A percentile compares a stretch with the other conserved stretches of the same genome.
phyloP scores from a whole-genome alignment of 192 early-diverging fungal species.

The Spizellomyces punctatus region DNA sequence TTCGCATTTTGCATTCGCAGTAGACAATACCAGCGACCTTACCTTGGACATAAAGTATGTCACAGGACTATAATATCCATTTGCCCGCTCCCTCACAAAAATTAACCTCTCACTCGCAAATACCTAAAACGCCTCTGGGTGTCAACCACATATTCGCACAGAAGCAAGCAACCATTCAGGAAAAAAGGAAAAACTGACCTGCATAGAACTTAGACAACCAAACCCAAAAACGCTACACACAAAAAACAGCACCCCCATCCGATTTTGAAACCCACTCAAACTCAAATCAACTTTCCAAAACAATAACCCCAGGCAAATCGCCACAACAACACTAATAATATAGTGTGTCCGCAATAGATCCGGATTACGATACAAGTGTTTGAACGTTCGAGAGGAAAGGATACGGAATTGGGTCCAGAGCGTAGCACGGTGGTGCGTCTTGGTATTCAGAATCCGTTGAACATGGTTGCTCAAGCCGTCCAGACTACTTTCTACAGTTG shows the following conservation, averaged over 20 bases:
- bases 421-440: slow-evolving; percentile 42
- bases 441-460: not conserved
- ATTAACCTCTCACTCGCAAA: slow-evolving; percentile 71
- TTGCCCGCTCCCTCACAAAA: slow-evolving; percentile 75
- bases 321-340: slow-evolving; percentile 66
- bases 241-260: slow-evolving; percentile 74
- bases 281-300: slow-evolving; percentile 67
- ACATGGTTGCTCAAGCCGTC: not conserved
- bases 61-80: slow-evolving; percentile 70
- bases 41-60: slow-evolving; percentile 71
- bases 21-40: not conserved
- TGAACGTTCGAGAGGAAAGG: slow-evolving; percentile 73
- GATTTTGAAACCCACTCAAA: slow-evolving; percentile 74
- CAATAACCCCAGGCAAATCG: slow-evolving; percentile 63
- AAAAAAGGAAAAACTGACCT: slow-evolving; percentile 29
- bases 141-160: not conserved
- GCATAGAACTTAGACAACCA: slow-evolving; percentile 63
- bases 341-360: slow-evolving; percentile 77
- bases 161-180: not conserved
- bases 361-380: slow-evolving; percentile 81
- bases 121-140: slow-evolving; percentile 32
- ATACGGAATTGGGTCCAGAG: slow-evolving; percentile 73
- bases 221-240: slow-evolving; percentile 75
- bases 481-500: too few species aligned
- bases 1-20: not conserved